phyloP scores from a whole-genome alignment of 208 protist species.

The Angomonas ambiguus region DNA sequence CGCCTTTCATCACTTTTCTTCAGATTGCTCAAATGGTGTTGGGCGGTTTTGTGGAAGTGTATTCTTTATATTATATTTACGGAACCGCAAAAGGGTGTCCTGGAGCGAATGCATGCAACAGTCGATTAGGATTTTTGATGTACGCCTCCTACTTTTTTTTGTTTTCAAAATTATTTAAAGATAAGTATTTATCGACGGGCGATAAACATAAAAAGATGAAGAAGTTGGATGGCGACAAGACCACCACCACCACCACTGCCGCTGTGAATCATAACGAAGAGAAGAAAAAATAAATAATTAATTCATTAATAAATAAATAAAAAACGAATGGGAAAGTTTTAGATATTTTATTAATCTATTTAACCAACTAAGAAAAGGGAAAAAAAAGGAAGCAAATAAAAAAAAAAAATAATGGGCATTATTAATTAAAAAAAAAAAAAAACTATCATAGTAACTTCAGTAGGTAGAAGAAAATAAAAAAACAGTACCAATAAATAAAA shows the following conservation, averaged over 20 bases:
- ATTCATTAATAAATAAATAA: background rate
- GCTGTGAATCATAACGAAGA: background rate
- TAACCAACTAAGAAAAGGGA: background rate
- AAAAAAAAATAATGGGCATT: background rate
- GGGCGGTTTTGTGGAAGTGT: slow-evolving; percentile 60
- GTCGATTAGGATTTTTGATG: slow-evolving; percentile 75
- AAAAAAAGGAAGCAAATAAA: background rate
- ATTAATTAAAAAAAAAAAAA: background rate
- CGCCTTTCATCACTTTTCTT: slow-evolving; percentile 79
- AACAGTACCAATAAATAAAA: slow-evolving; percentile 5
- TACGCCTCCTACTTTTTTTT: slow-evolving; percentile 87
- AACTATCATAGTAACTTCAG: background rate
- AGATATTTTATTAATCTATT: too few relatives aligned
- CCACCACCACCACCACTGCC: background rate
- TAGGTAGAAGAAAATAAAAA: slow-evolving; percentile 4
- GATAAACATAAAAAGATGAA: background rate
- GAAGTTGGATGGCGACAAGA: too few relatives aligned
- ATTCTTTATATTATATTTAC: slow-evolving; percentile 43
- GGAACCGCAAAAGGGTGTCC: slow-evolving; percentile 29
- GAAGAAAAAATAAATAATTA: background rate
- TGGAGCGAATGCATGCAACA: slow-evolving; percentile 25
- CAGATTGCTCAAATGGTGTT: slow-evolving; percentile 92
- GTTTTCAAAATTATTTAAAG: slow-evolving; percentile 33
- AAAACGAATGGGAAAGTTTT: too few relatives aligned
- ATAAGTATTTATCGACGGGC: slow-evolving; percentile 12